Conservation (phyloP, 768 basidiomycete genomes). For the Brasilioporus rufonigricans region DNA sequence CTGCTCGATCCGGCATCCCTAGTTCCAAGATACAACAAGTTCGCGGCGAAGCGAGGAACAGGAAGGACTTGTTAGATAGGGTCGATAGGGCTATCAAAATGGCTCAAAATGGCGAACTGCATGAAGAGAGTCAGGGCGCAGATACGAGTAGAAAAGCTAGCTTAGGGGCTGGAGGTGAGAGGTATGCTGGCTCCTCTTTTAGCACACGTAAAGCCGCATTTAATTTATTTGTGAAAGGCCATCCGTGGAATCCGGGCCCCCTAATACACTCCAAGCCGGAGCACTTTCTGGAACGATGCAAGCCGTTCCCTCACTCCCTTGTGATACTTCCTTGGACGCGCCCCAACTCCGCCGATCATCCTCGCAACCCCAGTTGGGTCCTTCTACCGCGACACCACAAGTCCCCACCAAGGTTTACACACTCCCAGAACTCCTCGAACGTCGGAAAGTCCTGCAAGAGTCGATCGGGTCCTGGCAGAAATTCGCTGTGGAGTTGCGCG, state of each 20-base stretch:
- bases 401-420: slow-evolving; percentile 22
- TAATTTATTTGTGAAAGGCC: slow-evolving; percentile 15
- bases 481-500: slow-evolving; percentile 18
- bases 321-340: slow-evolving; percentile 10
- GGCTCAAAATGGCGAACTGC: slow-evolving; percentile 21
- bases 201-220: slow-evolving; percentile 2
- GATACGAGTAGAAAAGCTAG: not conserved
- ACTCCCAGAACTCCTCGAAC: slow-evolving; percentile 26
- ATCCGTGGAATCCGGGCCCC: not conserved
- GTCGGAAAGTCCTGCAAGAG: slow-evolving; percentile 24
- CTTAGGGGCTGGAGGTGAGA: slow-evolving; percentile 3
- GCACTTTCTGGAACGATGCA: slow-evolving; percentile 3
- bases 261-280: not conserved
- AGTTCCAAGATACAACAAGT: slow-evolving; percentile 32
- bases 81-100: slow-evolving; percentile 30
- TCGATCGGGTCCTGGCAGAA: slow-evolving; percentile 26
- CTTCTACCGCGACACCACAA: slow-evolving; percentile 11
- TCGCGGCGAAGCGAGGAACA: slow-evolving; percentile 29
- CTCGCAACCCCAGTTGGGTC: slow-evolving; percentile 28
- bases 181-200: slow-evolving; percentile 13
- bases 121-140: slow-evolving; percentile 3
- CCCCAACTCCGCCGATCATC: slow-evolving; percentile 28
- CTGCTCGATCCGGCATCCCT: slow-evolving; percentile 32
- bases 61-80: slow-evolving; percentile 30
- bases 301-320: not conserved